phyloP scores from a whole-genome alignment of 441 rosid genomes.

The Pelargonium myrrhifolium region DNA sequence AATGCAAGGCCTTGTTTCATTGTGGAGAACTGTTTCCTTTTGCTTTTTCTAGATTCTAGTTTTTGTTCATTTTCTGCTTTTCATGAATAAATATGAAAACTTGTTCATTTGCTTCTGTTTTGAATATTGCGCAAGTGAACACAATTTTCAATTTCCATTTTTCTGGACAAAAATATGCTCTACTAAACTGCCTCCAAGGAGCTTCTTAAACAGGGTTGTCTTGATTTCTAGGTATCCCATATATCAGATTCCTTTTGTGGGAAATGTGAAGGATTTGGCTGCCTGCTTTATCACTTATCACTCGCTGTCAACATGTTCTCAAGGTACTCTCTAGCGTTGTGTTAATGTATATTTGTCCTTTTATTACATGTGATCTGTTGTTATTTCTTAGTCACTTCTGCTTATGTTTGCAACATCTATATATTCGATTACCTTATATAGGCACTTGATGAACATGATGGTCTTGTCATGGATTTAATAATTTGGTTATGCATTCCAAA shows the following conservation, averaged over 20 bases:
- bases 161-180: not conserved
- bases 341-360: not conserved
- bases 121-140: too few relatives aligned
- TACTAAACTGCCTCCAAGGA: not conserved
- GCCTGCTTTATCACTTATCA: conserved; percentile 46
- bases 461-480: not conserved
- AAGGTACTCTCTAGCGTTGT: conserved; percentile 26
- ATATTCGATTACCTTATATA: not conserved
- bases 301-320: conserved; percentile 21
- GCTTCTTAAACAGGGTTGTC: not conserved
- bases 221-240: conserved; percentile 37
- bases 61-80: too few relatives aligned
- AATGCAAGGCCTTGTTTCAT: too few relatives aligned
- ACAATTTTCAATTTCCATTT: too few relatives aligned
- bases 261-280: conserved; percentile 24
- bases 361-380: not conserved
- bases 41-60: too few relatives aligned
- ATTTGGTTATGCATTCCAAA: not conserved
- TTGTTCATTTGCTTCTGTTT: not conserved
- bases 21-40: too few relatives aligned
- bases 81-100: too few relatives aligned
- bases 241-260: conserved; percentile 33
- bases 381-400: not conserved
- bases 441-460: conserved; percentile 3
- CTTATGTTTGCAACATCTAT: not conserved